Evolutionary conservation across 768 basidiomycete genomes (phyloP), one percentile per base, ranked within the genome.

Genomic region (Tulasnella sp.): DNA sequence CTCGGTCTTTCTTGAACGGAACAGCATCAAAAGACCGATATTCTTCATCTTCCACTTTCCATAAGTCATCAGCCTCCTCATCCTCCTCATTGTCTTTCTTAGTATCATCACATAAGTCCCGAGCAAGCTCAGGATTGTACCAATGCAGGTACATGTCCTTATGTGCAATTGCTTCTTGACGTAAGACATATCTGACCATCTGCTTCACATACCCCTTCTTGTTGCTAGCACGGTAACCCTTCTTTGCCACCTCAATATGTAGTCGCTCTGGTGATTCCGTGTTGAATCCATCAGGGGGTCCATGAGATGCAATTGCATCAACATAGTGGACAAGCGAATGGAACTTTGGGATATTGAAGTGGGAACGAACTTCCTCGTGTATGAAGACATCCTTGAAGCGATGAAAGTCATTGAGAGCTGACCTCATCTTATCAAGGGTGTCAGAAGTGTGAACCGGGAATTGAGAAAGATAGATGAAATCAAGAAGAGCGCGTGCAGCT

Each of bases 311-410:
- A 55, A 72, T 71, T 4, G 48, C 32, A 1, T 49, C 9, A 1
- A 53, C 10, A 53, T 70, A 72, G 52, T 73, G 72, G 1, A 25
- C 35, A 1, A 64, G 53, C 12, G 56, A 62, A 50, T 72, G 71
- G 1, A 73, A 54, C 53, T 74, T 74, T 0, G 69, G 69, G 15
- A 73, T 59, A 39, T 72, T 69, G 57, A 70, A 71, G 41, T 62
- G 54, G 5, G 9, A 61, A 0, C 65, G 63, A 19, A 66, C 61
- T 1, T 63, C 64, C 4, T 67, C 55, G 15, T 61, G 56, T 25
- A 69, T 43, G 46, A 72, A 69, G 2, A 67, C 57, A 8, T 57
- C 35, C 43, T 70, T 70, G 57, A 69, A 58, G 2, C 45, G 28
- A 53, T 73, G 70, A 53, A 73, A 74, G 1, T 16, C 15, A 1